Conservation (phyloP, 208 protist genomes). For the Trypanosoma theileri region DNA sequence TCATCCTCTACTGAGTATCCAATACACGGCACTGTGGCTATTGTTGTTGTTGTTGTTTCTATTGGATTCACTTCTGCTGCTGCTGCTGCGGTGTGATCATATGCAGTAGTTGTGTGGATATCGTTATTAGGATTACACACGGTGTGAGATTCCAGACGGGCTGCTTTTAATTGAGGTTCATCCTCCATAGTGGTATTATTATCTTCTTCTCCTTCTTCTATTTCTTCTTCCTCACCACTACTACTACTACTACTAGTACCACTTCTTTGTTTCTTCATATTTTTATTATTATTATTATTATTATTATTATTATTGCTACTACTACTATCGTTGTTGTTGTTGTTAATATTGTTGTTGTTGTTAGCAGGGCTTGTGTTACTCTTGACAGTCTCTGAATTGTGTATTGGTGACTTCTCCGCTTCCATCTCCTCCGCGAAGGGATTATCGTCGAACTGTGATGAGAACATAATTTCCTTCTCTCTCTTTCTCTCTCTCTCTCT, state of each 20-base stretch:
- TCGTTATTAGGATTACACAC: too few relatives aligned
- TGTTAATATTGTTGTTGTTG: background rate
- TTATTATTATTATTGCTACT: background rate
- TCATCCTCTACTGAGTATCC: constrained; percentile 23
- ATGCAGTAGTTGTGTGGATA: too few relatives aligned
- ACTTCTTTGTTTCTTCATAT: too few relatives aligned
- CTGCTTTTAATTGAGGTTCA: too few relatives aligned
- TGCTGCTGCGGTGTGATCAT: too few relatives aligned
- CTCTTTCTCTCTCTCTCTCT: background rate
- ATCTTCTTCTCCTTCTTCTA: too few relatives aligned
- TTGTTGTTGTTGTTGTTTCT: background rate
- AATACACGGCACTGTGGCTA: constrained; percentile 14
- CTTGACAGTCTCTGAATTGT: background rate
- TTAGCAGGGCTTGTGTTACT: background rate
- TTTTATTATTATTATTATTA: too few relatives aligned
- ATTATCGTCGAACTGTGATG: constrained; percentile 27
- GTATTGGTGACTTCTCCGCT: background rate
- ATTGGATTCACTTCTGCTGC: background rate
- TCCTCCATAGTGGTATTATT: too few relatives aligned
- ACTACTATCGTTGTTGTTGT: background rate
- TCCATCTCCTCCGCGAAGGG: constrained; percentile 25
- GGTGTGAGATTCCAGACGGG: too few relatives aligned
- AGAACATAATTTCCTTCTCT: background rate
- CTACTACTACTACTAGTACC: too few relatives aligned
- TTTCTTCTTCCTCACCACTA: too few relatives aligned